phyloP scores from a whole-genome alignment of 1,284 basidiomycete genomes.

The Rhodotorula sp. region DNA sequence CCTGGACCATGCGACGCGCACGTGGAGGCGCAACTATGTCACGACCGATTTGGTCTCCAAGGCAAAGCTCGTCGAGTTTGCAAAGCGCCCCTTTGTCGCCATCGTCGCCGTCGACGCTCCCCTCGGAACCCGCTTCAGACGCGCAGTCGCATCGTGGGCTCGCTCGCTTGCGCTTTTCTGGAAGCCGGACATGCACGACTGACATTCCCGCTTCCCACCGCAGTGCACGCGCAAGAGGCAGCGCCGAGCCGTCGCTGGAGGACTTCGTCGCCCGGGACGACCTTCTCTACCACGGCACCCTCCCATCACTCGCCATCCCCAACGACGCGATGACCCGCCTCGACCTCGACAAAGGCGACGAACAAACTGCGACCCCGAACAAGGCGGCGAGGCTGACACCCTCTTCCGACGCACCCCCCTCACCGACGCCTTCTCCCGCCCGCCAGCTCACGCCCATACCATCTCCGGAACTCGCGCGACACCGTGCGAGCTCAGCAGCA shows the following conservation, averaged over 20 bases:
- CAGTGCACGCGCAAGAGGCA: constrained; percentile 2
- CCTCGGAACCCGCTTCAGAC: constrained; percentile 54
- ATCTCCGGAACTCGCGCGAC: constrained; percentile 55
- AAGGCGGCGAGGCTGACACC: constrained; percentile 45
- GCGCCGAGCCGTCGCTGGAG: constrained; percentile 54
- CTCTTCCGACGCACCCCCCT: constrained; percentile 46
- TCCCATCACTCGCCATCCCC: constrained; percentile 12
- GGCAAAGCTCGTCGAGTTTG: constrained; percentile 64
- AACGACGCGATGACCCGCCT: neutral
- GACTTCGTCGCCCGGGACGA: constrained; percentile 67
- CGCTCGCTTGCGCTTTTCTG: neutral
- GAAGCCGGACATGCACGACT: neutral
- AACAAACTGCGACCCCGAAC: neutral
- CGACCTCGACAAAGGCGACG: neutral
- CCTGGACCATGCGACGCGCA: constrained; percentile 72
- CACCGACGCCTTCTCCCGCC: constrained; percentile 25
- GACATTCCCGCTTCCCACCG: neutral
- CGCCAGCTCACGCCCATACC: constrained; percentile 22
- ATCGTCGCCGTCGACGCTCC: constrained; percentile 85
- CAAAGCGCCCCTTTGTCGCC: constrained; percentile 86
- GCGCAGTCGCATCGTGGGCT: constrained; percentile 36
- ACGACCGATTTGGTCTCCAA: constrained; percentile 67
- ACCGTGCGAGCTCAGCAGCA: neutral
- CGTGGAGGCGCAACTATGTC: constrained; percentile 80
- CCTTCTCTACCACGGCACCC: constrained; percentile 57